Percentiles rank a stretch among this genome's conserved stretches.
Evolutionary conservation across 805 yeast species (phyloP).

Genomic region (Suhomyces sp.): DNA sequence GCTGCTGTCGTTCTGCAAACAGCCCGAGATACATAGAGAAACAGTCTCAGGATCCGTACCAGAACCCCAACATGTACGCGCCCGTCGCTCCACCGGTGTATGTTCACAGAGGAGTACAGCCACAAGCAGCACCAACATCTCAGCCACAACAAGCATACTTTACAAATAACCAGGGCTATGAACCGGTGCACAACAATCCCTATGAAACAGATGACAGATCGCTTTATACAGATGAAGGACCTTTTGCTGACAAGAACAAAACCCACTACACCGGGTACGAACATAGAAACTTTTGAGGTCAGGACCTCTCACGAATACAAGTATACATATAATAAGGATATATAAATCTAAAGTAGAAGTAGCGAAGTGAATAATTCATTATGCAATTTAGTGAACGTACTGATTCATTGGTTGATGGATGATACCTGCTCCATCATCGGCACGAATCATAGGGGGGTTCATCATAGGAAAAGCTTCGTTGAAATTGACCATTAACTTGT

Average conservation of each 20-base stretch:
- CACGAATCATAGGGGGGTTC: background rate
- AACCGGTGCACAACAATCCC: slow-evolving; percentile 7
- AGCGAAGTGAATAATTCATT: background rate
- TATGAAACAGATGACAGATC: background rate
- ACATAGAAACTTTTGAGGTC: background rate
- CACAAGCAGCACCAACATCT: slow-evolving; percentile 1
- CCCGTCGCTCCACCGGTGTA: slow-evolving; percentile 14
- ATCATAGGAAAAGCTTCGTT: background rate
- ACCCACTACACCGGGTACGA: background rate
- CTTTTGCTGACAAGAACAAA: slow-evolving; percentile 5
- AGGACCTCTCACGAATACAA: background rate
- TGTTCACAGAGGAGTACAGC: slow-evolving; percentile 8
- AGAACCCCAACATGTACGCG: slow-evolving; percentile 36
- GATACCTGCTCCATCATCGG: background rate
- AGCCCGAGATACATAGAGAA: slow-evolving; percentile 11
- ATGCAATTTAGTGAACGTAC: background rate
- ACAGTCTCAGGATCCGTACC: slow-evolving; percentile 18
- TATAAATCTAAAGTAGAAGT: background rate
- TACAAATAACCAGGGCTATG: slow-evolving; percentile 11
- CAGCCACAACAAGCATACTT: slow-evolving; percentile 14
- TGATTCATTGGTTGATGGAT: background rate
- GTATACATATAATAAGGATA: background rate
- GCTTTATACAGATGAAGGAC: slow-evolving; percentile 8
- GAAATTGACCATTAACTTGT: background rate
- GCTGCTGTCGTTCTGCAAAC: slow-evolving; percentile 38